A percentile compares a stretch with the other conserved stretches of the same genome.
Conservation (phyloP, 345 rosid species). For the Kandelia obovata region DNA sequence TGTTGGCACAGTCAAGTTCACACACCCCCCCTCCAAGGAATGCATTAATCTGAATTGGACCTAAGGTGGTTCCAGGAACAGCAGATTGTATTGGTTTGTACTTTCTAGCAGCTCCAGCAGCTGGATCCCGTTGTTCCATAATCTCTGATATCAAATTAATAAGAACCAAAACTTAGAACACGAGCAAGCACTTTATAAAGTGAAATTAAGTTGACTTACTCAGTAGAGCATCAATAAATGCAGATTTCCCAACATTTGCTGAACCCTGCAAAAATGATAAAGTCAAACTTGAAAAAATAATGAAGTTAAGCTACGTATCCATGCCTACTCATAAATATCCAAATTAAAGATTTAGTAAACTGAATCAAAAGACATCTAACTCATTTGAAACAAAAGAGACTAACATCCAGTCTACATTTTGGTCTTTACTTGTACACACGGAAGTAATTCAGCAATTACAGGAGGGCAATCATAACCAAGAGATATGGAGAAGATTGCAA, state of each 20-base stretch:
- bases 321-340: too few relatives aligned
- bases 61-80: constrained; percentile 97
- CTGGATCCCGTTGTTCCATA: constrained; percentile 84
- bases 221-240: constrained; percentile 82
- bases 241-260: constrained; percentile 98
- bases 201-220: constrained; percentile 47
- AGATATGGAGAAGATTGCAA: background rate
- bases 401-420: background rate
- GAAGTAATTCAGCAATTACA: background rate
- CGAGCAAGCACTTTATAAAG: background rate
- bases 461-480: background rate
- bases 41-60: constrained; percentile 87
- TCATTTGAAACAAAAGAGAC: background rate
- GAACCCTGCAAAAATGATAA: constrained; percentile 57
- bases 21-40: constrained; percentile 92
- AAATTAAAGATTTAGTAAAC: background rate
- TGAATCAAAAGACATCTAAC: background rate
- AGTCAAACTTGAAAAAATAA: constrained; percentile 8
- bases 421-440: background rate
- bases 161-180: constrained; percentile 4
- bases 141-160: constrained; percentile 40
- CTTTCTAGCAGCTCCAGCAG: constrained; percentile 82
- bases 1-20: background rate
- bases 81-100: constrained; percentile 94
- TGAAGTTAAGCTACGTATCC: too few relatives aligned